These are phyloP conservation scores for Trametes sanguinea DNA, from an alignment of 768 basidiomycete genomes.

Conservation along the genomic window DNA sequence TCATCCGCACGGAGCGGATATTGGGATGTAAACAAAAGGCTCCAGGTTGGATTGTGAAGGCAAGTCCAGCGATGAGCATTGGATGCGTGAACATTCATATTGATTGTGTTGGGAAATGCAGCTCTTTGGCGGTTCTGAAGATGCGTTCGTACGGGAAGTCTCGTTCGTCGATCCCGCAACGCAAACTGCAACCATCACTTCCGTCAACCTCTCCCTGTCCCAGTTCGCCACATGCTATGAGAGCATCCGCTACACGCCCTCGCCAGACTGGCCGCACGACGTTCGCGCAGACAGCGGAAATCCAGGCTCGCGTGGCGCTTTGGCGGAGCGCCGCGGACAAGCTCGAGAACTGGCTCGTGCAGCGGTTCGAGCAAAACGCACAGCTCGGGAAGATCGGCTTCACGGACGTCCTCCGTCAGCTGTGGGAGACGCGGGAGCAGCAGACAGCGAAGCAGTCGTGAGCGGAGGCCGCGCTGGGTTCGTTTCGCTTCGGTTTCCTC, in stretches of 20 bases:
- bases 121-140: constrained; percentile 91
- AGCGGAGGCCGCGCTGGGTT: constrained; percentile 9
- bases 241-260: constrained; percentile 82
- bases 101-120: constrained; percentile 32
- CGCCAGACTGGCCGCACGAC: constrained; percentile 60
- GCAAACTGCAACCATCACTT: constrained; percentile 81
- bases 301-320: constrained; percentile 78
- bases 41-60: constrained; percentile 92
- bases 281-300: constrained; percentile 90
- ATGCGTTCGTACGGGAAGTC: constrained; percentile 93
- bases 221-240: constrained; percentile 94
- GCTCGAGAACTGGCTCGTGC: constrained; percentile 82
- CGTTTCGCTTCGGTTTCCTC: constrained; percentile 3
- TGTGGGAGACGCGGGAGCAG: constrained; percentile 74
- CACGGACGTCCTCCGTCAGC: constrained; percentile 78
- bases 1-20: constrained; percentile 89
- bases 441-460: constrained; percentile 36
- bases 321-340: constrained; percentile 83
- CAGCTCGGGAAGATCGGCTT: constrained; percentile 87
- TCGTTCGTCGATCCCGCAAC: constrained; percentile 87
- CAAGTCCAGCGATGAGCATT: constrained; percentile 36
- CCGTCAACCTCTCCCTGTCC: constrained; percentile 92
- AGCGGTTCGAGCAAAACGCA: constrained; percentile 92
- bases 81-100: not conserved
- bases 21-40: constrained; percentile 91